These are phyloP conservation scores for Mycena indigotica DNA, from an alignment of 768 basidiomycete species.

Conservation along the genomic window DNA sequence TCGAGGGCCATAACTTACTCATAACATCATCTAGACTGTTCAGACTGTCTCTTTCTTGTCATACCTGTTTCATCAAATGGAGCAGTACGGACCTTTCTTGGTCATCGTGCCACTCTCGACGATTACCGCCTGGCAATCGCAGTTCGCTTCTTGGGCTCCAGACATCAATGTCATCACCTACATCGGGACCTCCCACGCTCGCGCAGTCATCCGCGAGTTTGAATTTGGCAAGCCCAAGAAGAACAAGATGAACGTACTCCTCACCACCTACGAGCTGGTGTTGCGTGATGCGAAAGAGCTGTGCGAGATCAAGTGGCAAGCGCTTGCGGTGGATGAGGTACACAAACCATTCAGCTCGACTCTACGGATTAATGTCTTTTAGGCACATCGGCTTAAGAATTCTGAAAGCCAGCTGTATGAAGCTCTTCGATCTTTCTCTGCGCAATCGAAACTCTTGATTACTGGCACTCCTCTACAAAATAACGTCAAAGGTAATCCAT, in stretches of 20 bases:
- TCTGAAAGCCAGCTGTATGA: conserved; percentile 97
- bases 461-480: conserved; percentile 99
- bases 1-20: not conserved
- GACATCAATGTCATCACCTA: conserved; percentile 97
- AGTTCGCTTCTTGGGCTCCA: conserved; percentile 94
- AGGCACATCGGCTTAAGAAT: conserved; percentile 98
- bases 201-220: conserved; percentile 87
- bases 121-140: conserved; percentile 96
- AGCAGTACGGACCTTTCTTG: conserved; percentile 95
- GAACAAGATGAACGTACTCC: conserved; percentile 93
- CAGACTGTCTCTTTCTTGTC: conserved; percentile 96
- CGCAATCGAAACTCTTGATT: conserved; percentile 92
- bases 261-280: conserved; percentile 97
- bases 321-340: conserved; percentile 93
- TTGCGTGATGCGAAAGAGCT: conserved; percentile 88
- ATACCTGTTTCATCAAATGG: conserved; percentile 88
- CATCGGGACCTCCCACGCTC: conserved; percentile 84
- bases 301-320: conserved; percentile 95
- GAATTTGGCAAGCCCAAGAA: conserved; percentile 91
- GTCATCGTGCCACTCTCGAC: conserved; percentile 98
- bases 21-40: conserved; percentile 63
- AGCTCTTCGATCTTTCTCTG: conserved; percentile 84
- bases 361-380: conserved; percentile 20
- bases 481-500: conserved; percentile 87
- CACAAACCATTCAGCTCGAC: conserved; percentile 22